Evolutionary conservation across 768 basidiomycete species (phyloP).

Genomic region (Lepiota subincarnata): DNA sequence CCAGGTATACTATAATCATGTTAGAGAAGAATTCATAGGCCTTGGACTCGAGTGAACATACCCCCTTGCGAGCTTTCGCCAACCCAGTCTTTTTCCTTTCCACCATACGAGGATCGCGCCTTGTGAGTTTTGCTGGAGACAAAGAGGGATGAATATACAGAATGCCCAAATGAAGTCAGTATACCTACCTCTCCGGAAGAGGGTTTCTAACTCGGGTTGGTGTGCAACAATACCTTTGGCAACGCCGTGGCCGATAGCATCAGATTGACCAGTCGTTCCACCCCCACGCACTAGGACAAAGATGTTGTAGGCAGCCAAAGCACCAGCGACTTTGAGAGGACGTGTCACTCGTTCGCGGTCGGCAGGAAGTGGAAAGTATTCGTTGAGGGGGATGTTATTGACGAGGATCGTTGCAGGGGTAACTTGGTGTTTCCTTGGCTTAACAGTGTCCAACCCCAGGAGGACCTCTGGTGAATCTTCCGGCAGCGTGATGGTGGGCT

Average conservation of each 20-base stretch:
- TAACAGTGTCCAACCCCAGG: conserved; percentile 24
- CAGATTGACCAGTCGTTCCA: conserved; percentile 91
- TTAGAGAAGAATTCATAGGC: conserved; percentile 3
- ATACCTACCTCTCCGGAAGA: conserved; percentile 70
- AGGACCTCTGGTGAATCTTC: conserved; percentile 19
- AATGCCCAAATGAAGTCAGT: neutral
- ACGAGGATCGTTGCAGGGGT: conserved; percentile 69
- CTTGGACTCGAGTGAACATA: conserved; percentile 36
- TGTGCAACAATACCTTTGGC: conserved; percentile 72
- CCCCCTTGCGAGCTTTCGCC: conserved; percentile 89
- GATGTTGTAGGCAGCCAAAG: conserved; percentile 80
- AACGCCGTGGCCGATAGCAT: conserved; percentile 75
- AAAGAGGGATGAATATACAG: conserved; percentile 6
- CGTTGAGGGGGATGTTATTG: conserved; percentile 76
- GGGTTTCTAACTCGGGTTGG: conserved; percentile 55
- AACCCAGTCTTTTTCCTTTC: conserved; percentile 96
- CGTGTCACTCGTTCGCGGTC: conserved; percentile 82
- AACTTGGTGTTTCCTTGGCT: conserved; percentile 25
- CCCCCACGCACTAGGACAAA: conserved; percentile 79
- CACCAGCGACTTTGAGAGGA: conserved; percentile 79
- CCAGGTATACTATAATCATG: conserved; percentile 71
- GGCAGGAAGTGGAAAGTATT: conserved; percentile 69
- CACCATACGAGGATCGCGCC: conserved; percentile 95
- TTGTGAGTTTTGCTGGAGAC: conserved; percentile 70
- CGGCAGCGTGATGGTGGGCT: conserved; percentile 11